Base-by-base conservation (phyloP, 495 filamentous ascomycete genomes). In the Aspergillus haitiensis region DNA sequence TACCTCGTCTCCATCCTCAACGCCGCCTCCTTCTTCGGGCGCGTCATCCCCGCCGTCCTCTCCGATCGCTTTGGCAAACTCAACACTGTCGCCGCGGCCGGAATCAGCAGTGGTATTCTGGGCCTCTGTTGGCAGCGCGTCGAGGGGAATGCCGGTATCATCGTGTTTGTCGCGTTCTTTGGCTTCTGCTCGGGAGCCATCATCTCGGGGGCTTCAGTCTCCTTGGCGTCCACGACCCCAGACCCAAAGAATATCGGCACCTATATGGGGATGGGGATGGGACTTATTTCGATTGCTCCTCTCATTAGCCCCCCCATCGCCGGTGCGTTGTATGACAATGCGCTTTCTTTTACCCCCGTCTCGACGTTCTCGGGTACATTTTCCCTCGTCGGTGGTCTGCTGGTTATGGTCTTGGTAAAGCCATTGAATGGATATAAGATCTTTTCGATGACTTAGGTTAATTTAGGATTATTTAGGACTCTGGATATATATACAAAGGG, bases 201-300 rank as follows among this genome's bases (percentile, higher is more conserved):
- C 61, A 75, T 81, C 49, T 81, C 79, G 4, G 76, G 72, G 0
- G 74, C 63, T 7, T 68, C 73, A 0, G 77, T 74, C 0, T 72
- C 76, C 0, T 63, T 85, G n/a, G 67, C 77, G 0, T 58, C 71
- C 37, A 75, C 72, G 52, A 63, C 77, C 6, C 66, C 66, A 31
- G 67, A 80, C 52, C 74, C 75, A 1, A 67, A 68, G 55, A 64
- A 83, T 36, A 68, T 82, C 15, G 81, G 82, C 1, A 83, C 81
- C 0, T 84, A 84, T 60, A 77, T 82, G 56, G 81, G 82, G 15
- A 81, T 81, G 79, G 81, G 77, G 2, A 72, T 84, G 67, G 70
- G 70, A 0, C 11, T 82, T 12, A 67, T 64, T 4, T 72, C 80
- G 0, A 40, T 83, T 6, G 77, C 73, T 1, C 66, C 68, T 5